These are phyloP conservation scores for Penicillium cosmopolitanum DNA, from an alignment of 495 filamentous ascomycete species.

Conservation along the genomic window DNA sequence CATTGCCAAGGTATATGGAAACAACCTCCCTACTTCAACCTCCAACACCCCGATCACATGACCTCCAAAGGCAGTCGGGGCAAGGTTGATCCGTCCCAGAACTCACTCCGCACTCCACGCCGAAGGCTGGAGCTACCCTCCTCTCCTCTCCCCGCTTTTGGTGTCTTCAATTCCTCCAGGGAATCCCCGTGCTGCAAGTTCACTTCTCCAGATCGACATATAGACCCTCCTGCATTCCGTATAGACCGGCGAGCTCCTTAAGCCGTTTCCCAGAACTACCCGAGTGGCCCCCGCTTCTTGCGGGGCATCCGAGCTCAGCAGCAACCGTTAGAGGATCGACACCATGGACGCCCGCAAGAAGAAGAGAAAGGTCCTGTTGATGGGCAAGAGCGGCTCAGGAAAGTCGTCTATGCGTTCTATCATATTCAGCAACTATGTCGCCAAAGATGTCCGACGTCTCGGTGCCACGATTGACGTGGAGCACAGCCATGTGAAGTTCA, in stretches of 20 bases:
- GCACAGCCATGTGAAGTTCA: constrained; percentile 95
- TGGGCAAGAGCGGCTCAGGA: constrained; percentile 98
- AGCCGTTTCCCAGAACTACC: constrained; percentile 17
- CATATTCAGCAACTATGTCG: constrained; percentile 97
- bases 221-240: not conserved
- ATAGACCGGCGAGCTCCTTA: constrained; percentile 3
- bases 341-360: constrained; percentile 54
- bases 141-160: constrained; percentile 15
- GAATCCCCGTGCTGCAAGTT: not conserved
- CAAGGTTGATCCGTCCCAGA: constrained; percentile 21
- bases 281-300: constrained; percentile 30
- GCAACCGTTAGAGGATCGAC: constrained; percentile 13
- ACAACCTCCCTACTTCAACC: not conserved
- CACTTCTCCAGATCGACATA: not conserved
- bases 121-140: constrained; percentile 23
- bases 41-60: constrained; percentile 21
- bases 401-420: constrained; percentile 98
- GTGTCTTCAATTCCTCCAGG: constrained; percentile 16
- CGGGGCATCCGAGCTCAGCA: constrained; percentile 34
- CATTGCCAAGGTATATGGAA: not conserved
- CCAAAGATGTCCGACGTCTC: constrained; percentile 89
- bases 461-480: constrained; percentile 99
- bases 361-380: constrained; percentile 62
- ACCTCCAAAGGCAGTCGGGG: constrained; percentile 6
- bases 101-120: constrained; percentile 24